Evolutionary conservation across 2,329 filamentous ascomycete species (phyloP), one percentile per base, ranked within the genome.

Genomic region (Sporothrix globosa): DNA sequence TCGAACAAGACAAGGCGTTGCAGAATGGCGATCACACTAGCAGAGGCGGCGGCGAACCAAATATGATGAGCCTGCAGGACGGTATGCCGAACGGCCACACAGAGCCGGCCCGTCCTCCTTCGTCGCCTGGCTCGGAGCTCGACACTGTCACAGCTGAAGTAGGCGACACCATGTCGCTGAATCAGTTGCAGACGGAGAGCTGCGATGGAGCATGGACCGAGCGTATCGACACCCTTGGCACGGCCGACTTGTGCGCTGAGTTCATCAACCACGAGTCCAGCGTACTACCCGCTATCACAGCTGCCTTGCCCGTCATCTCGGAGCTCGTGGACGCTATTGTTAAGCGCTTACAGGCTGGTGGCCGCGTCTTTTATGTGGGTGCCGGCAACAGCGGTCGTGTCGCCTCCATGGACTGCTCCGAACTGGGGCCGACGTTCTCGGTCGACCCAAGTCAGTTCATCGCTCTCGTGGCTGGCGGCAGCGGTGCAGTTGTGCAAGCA

Each of bases 331-430:
- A 81, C 68, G 74, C 74, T 3, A 52, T 81, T 11, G 73, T 75
- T 11, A 71, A 71, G 11, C 77, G 79, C 5, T 76, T 81, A 13
- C 75, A 75, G 41, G 72, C 69, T 13, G 78, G 80, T 17, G 80
- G 80, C 17, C 74, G 79, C 69, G 75, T 81, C 60, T 70, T 79
- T 11, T 80, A 81, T 72, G 78, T 81, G 24, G 81, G 81, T 19
- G 81, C 81, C 5, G 80, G 81, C 13, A 83, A 81, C 5, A 83
- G 81, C 72, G 80, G 81, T 67, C 79, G 81, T 79, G 81, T 71
- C 73, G 71, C 69, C 19, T 46, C 61, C 21, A 71, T 82, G 50
- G 81, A 82, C 73, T 78, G 79, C 21, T 81, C 80, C 2, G 81
- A 82, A 68, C 80, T 82, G 50, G 79, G 78, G 2, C 80, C 80